These are phyloP conservation scores for Mycocentrospora acerina DNA, from an alignment of 2,329 filamentous ascomycete species.

Conservation along the genomic window DNA sequence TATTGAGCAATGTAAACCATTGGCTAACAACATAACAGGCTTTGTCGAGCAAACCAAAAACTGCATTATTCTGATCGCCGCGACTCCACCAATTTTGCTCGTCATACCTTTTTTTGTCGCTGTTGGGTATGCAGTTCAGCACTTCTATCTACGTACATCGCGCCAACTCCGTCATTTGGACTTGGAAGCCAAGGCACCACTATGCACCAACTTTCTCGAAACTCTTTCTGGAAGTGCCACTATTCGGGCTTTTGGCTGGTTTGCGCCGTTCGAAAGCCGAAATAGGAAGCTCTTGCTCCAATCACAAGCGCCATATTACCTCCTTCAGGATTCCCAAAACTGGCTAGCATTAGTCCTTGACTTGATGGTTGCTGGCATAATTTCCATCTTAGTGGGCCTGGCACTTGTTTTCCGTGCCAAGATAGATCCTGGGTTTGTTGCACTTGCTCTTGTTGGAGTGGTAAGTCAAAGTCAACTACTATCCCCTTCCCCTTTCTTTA, in stretches of 20 bases:
- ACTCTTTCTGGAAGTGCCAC: constrained; percentile 49
- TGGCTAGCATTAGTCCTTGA: constrained; percentile 44
- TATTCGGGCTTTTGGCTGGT: constrained; percentile 52
- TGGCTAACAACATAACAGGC: no score
- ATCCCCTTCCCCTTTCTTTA: no score
- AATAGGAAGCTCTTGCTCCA: constrained; percentile 26
- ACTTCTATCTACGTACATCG: constrained; percentile 47
- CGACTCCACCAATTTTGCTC: no score
- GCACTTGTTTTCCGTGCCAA: not conserved
- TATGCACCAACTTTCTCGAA: constrained; percentile 54
- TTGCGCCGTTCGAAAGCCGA: constrained; percentile 5
- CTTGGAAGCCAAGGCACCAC: constrained; percentile 50
- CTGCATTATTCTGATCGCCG: no score
- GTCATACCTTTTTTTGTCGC: no score
- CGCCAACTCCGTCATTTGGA: constrained; percentile 53
- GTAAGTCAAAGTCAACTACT: no score
- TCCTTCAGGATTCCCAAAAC: constrained; percentile 36
- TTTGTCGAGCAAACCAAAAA: no score
- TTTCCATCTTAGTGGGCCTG: not conserved
- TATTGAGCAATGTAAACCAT: constrained; percentile 34
- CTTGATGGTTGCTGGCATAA: no score
- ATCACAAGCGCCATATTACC: constrained; percentile 44
- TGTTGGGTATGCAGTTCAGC: no score
- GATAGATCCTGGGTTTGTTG: no score
- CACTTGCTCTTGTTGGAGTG: no score